Percentiles rank a stretch among this genome's conserved stretches.
Evolutionary conservation across 768 basidiomycete genomes (phyloP).

Genomic region (Mycena metata): DNA sequence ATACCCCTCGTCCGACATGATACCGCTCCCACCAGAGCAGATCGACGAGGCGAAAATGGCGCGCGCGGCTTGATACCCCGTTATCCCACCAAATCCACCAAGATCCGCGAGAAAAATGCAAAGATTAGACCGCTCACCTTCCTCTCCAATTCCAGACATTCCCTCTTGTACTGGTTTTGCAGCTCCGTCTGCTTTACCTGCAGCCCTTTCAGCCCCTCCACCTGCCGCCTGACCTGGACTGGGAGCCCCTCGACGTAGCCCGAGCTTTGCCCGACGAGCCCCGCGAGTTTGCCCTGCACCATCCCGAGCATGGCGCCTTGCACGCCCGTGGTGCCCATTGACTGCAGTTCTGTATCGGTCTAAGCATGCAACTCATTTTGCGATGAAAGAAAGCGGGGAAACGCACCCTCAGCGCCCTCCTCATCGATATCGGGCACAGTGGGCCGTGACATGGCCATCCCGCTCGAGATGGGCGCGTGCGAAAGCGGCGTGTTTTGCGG

Average conservation of each 20-base stretch:
- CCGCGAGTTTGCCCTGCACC: conserved; percentile 89
- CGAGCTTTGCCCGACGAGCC: conserved; percentile 90
- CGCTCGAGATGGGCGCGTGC: conserved; percentile 82
- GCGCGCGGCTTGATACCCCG: too few relatives aligned
- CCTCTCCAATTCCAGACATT: conserved; percentile 95
- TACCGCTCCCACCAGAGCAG: too few relatives aligned
- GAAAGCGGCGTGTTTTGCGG: conserved; percentile 93
- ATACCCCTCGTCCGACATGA: too few relatives aligned
- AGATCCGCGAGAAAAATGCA: too few relatives aligned
- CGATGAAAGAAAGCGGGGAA: too few relatives aligned
- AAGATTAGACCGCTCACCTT: conserved; percentile 79
- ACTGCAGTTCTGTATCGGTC: conserved; percentile 52
- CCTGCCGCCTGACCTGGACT: conserved; percentile 80
- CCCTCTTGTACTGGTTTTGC: conserved; percentile 94
- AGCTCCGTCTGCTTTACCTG: conserved; percentile 93
- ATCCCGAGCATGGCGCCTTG: conserved; percentile 83
- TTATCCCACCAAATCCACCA: too few relatives aligned
- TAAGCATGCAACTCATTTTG: too few relatives aligned
- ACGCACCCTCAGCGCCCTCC: conserved; percentile 65
- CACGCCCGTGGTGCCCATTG: conserved; percentile 54
- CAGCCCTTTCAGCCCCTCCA: conserved; percentile 95
- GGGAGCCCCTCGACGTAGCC: conserved; percentile 95
- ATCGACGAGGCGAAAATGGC: too few relatives aligned
- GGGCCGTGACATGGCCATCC: conserved; percentile 78
- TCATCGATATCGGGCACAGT: conserved; percentile 91